Base-by-base conservation (phyloP, 2,329 filamentous ascomycete genomes). In the Claviceps pusilla region DNA sequence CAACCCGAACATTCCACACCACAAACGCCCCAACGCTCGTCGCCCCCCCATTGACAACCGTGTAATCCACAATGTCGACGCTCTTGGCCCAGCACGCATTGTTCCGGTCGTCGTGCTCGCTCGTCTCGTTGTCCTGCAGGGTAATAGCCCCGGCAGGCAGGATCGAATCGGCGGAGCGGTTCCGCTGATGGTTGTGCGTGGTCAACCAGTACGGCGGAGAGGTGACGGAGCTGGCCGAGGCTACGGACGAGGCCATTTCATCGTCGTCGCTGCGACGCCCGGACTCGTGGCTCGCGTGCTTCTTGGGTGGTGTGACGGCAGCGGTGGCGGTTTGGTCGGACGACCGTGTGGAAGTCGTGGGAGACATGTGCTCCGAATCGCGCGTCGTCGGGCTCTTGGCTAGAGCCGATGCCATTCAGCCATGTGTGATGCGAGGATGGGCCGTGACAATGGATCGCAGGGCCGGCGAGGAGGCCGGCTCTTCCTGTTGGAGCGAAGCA, bases 1-100 rank as follows among this genome's bases (percentile, higher is more conserved):
- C 83, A 48, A 98, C 87, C 50, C 78, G 82, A 63, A 93, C 89
- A 65, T 89, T 93, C 87, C 88, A 98, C 7, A 95, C 89, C 1
- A 96, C 88, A 71, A 97, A 98, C 2, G 90, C 87, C n/a, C 91
- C 91, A 33, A 82, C 75, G 59, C 75, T 79, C 14, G 75, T 78
- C 41, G 75, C 66, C 58, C 76, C 75, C 51, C 77, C 74, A 56
- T 80, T 78, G 48, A 84, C 75, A 24, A 80, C 61, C 11, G 77
- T 76, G 64, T 78, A 70, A 62, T 80, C 77, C 42, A 74, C 71
- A 46, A 84, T 74, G 59, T 78, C 73, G 53, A 83, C 81, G 63
- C 78, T 81, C 67, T 73, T 77, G 35, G 81, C 81, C 81, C 81
- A 84, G 66, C 80, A 84, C 12, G 78, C 79, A 57, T 71, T 74